Evolutionary conservation across 352 stramenopile species (phyloP), one percentile per base, ranked within the genome.

Genomic region (Plasmopara muralis): DNA sequence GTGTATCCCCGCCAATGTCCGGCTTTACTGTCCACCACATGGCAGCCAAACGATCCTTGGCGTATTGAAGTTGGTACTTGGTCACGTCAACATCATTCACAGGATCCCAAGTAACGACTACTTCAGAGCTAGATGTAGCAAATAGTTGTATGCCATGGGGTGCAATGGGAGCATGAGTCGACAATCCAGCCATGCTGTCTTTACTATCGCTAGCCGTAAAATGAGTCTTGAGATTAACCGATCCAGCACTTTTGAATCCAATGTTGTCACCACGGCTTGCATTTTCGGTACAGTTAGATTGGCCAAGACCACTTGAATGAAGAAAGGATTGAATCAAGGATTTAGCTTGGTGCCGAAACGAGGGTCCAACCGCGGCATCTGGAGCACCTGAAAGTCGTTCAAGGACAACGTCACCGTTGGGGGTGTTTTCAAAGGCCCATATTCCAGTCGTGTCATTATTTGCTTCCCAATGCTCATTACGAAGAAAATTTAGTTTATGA

Each of bases 11-110:
- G 2, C 45, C 48, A 35, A 95, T 71, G 16, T 92, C 81, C 13
- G 84, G 64, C 43, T 86, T 89, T 0, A 82, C 62, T 20, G 66
- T 90, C 72, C 73, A 83, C 84, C 84, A 93, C 61, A 90, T 85
- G 6, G 80, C 75, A 6, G 82, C 71, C 18, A 93, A 56, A 4
- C 78, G 70, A 44, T 93, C 89, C 58, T 89, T 91, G 0, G 69
- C 66, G 43, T 85, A 93, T 55, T 95, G 84, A 38, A 95, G 71
- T 33, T 90, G 77, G 57, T 92, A 92, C 53, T 79, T 87, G 0
- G 58, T 67, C 28, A 90, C 64, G 0, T 61, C 61, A 2, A 71
- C 47, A 47, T 91, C 76, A 35, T 75, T 76, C 8, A 79, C 60
- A 16, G 72, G 66, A 33, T 89, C 80, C 84, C 84, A 95, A 4